A percentile compares a stretch with the other conserved stretches of the same genome.
These are phyloP conservation scores for Neurospora sp. DNA, from an alignment of 495 filamentous ascomycete species.

Conservation along the genomic window DNA sequence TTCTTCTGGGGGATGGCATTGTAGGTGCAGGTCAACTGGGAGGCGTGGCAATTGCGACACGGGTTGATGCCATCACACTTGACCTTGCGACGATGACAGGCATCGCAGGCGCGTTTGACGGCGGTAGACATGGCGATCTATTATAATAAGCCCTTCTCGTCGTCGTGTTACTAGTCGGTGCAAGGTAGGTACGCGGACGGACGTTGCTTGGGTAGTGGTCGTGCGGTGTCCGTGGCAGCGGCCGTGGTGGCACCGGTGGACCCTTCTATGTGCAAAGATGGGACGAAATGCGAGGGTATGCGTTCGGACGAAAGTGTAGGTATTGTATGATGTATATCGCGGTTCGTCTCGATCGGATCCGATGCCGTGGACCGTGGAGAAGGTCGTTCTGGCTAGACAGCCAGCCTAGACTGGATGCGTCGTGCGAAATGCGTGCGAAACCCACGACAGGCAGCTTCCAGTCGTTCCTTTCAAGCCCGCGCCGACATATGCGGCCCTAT, in stretches of 20 bases:
- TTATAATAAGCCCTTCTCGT: background rate
- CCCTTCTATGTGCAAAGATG: constrained; percentile 12
- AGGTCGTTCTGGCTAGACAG: background rate
- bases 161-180: background rate
- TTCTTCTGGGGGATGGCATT: constrained; percentile 81
- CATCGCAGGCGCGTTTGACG: constrained; percentile 66
- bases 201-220: background rate
- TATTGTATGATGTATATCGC: background rate
- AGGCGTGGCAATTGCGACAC: constrained; percentile 60
- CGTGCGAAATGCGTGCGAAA: background rate
- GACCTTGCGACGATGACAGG: constrained; percentile 76
- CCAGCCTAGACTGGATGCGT: background rate
- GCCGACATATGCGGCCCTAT: constrained; percentile 18
- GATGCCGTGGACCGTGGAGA: background rate
- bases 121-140: constrained; percentile 36
- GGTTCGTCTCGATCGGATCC: background rate
- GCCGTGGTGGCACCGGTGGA: constrained; percentile 6
- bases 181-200: background rate
- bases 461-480: constrained; percentile 1
- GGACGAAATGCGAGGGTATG: constrained; percentile 5
- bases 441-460: background rate
- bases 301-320: background rate
- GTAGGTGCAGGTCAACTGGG: constrained; percentile 66
- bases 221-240: constrained; percentile 1
- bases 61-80: constrained; percentile 64